Evolutionary conservation across 192 early-diverging fungal genomes (phyloP), one percentile per base, ranked within the genome.

Genomic region (Chytriomyces sp.): DNA sequence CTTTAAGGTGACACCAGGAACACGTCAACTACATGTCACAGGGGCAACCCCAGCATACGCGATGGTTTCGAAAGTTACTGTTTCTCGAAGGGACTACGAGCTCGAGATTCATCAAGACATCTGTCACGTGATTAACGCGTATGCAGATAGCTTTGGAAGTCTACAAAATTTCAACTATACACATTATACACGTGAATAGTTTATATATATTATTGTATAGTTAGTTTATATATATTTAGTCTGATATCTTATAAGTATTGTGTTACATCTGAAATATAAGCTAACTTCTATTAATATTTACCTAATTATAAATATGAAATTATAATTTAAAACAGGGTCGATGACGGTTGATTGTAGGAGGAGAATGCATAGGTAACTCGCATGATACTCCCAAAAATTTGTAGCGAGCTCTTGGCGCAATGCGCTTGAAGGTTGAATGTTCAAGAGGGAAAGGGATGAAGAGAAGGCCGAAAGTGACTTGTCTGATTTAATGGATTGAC

Each of bases 1-100:
- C 81, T 37, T 58, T 39, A 85, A 52, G 28, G 73, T 75, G 1
- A 82, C 81, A 3, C 84, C 84, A 2, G 84, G 55, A 26, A 75
- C 80, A 26, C 82, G 31, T 41, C 77, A n/a, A n/a, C n/a, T n/a
- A n/a, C n/a, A n/a, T n/a, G n/a, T n/a, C n/a, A n/a, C n/a, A n/a
- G n/a, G n/a, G n/a, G n/a, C n/a, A n/a, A n/a, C n/a, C n/a, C n/a
- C n/a, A n/a, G n/a, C n/a, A n/a, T n/a, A n/a, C n/a, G n/a, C 70
- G 76, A 85, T 82, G 5, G 81, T 82, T 6, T 85, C 83, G n/a
- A n/a, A n/a, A n/a, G n/a, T n/a, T n/a, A n/a, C n/a, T n/a, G n/a
- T 49, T 12, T 12, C 22, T 2, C 22, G 32, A 39, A 62, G 64
- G n/a, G 61, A 74, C 59, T 74, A 66, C 55, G 22, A n/a, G 22